Percentiles rank a stretch among this genome's conserved stretches.
These are phyloP conservation scores for Mycena galopus DNA, from an alignment of 768 basidiomycete species.

Conservation along the genomic window DNA sequence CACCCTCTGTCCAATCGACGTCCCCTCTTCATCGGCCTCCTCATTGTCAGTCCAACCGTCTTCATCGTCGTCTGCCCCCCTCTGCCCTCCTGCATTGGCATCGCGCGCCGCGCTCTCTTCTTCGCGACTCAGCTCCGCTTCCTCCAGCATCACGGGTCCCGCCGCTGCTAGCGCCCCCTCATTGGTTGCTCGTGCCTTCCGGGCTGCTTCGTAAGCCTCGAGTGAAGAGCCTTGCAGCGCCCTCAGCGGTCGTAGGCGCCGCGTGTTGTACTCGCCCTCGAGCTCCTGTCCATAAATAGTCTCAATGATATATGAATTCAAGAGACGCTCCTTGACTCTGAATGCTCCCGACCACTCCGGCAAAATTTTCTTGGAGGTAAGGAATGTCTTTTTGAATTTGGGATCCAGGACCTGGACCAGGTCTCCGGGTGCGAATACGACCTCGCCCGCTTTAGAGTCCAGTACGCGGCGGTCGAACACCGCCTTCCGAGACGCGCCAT, in stretches of 20 bases:
- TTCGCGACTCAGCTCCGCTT: slow-evolving; percentile 3
- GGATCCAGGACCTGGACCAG: neutral
- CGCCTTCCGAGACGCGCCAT: slow-evolving; percentile 31
- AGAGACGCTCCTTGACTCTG: neutral
- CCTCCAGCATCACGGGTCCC: neutral
- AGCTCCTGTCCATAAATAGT: neutral
- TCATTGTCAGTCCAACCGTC: slow-evolving; percentile 6
- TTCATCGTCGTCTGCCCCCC: neutral
- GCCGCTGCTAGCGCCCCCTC: neutral
- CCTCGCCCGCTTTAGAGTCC: neutral
- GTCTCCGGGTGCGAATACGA: neutral
- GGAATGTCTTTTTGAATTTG: neutral
- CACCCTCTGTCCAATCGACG: slow-evolving; percentile 7
- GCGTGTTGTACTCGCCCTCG: neutral
- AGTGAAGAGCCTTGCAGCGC: neutral
- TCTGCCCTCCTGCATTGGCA: slow-evolving; percentile 12
- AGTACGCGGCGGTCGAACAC: slow-evolving; percentile 37
- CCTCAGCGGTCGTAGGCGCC: neutral
- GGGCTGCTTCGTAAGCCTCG: neutral
- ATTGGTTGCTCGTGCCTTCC: neutral
- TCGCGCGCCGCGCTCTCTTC: slow-evolving; percentile 40
- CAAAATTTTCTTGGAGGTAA: slow-evolving; percentile 12
- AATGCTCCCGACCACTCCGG: neutral
- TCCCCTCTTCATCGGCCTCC: slow-evolving; percentile 2
- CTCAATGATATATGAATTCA: neutral